phyloP scores from a whole-genome alignment of 805 yeast genomes.

The Myxozyma kluyveri region DNA sequence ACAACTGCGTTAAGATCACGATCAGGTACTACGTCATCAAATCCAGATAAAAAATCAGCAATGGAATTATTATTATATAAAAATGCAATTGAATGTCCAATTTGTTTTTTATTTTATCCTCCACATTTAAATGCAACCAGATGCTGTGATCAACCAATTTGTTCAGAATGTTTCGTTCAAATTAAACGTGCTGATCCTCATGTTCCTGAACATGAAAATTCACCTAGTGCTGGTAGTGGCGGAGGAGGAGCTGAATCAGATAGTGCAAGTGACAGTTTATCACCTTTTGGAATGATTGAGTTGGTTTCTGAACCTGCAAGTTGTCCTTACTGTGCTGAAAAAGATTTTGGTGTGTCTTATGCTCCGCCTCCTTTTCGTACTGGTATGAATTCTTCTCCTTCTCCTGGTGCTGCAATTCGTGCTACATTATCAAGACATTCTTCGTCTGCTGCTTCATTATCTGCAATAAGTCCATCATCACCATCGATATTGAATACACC shows the following conservation, averaged over 20 bases:
- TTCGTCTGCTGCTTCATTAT: conserved; percentile 21
- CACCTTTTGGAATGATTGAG: conserved; percentile 33
- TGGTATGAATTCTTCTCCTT: conserved; percentile 33
- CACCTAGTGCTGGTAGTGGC: conserved; percentile 28
- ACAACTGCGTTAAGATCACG: conserved; percentile 15
- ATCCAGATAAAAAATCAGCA: conserved; percentile 10
- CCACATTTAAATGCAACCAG: conserved; percentile 70
- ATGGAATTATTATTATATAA: conserved; percentile 59
- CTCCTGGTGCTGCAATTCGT: conserved; percentile 19
- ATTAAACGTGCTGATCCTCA: conserved; percentile 90
- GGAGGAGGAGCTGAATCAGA: not conserved
- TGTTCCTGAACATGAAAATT: conserved; percentile 54
- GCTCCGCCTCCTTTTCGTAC: conserved; percentile 61
- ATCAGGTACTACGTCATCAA: conserved; percentile 21
- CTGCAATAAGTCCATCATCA: conserved; percentile 7
- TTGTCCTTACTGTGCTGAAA: conserved; percentile 91
- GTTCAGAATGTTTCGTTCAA: conserved; percentile 96
- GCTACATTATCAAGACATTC: conserved; percentile 22
- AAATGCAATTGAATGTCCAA: conserved; percentile 82
- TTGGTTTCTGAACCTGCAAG: conserved; percentile 82
- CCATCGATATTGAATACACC: not conserved
- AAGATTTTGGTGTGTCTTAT: conserved; percentile 80
- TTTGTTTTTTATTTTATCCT: conserved; percentile 87
- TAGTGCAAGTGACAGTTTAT: not conserved
- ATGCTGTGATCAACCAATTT: conserved; percentile 90